Percentiles rank a stretch among this genome's conserved stretches.
These are phyloP conservation scores for Cyclocybe cylindracea DNA, from an alignment of 768 basidiomycete genomes.

Conservation along the genomic window DNA sequence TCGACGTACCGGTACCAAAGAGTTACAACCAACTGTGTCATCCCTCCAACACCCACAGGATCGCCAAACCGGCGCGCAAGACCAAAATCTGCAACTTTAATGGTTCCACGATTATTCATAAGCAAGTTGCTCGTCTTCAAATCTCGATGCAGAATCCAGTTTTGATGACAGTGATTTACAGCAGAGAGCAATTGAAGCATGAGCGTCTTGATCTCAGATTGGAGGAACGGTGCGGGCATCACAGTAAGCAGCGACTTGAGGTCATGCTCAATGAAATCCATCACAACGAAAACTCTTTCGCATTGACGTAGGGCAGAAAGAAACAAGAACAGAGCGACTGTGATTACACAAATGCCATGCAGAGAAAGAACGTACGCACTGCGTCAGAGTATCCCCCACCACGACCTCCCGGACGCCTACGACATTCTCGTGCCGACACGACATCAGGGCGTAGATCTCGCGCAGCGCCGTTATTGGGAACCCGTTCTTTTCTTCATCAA, in stretches of 20 bases:
- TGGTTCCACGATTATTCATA: constrained; percentile 98
- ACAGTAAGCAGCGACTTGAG: constrained; percentile 92
- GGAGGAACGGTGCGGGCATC: constrained; percentile 96
- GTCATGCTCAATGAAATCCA: constrained; percentile 99
- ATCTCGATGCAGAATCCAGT: constrained; percentile 98
- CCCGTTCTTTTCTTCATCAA: constrained; percentile 98
- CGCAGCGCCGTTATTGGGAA: constrained; percentile 97
- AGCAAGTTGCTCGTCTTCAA: constrained; percentile 96
- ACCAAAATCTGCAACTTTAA: constrained; percentile 99
- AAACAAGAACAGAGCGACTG: constrained; percentile 6
- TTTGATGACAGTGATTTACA: constrained; percentile 89
- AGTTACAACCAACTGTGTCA: constrained; percentile 98
- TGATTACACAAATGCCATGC: constrained; percentile 28
- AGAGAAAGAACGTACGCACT: constrained; percentile 65
- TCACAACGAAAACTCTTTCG: constrained; percentile 94
- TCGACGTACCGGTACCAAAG: constrained; percentile 91
- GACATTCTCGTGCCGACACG: constrained; percentile 92
- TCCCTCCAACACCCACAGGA: constrained; percentile 92
- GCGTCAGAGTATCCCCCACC: constrained; percentile 96
- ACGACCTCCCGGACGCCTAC: constrained; percentile 97
- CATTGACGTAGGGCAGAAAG: constrained; percentile 12
- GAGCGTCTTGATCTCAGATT: constrained; percentile 97
- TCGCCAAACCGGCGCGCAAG: constrained; percentile 95
- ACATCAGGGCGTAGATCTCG: constrained; percentile 96
- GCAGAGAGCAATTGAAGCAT: constrained; percentile 93